A percentile compares a stretch with the other conserved stretches of the same genome.
These are phyloP conservation scores for Diplodia corticola DNA, from an alignment of 2,329 filamentous ascomycete genomes.

Conservation along the genomic window DNA sequence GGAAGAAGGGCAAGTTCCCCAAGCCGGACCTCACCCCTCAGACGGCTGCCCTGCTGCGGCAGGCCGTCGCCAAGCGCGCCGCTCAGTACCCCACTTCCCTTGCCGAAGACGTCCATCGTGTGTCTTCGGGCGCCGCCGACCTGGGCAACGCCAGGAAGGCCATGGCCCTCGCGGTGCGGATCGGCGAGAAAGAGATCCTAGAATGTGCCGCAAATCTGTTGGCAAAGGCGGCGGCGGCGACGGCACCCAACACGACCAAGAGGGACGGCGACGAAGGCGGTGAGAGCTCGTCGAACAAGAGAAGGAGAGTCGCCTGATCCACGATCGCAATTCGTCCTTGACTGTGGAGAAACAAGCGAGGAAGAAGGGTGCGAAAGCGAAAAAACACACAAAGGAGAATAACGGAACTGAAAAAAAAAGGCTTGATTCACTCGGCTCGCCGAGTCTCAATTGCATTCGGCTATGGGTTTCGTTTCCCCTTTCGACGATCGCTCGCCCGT, in stretches of 20 bases:
- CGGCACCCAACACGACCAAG: constrained; percentile 15
- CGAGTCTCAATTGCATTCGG: constrained; percentile 7
- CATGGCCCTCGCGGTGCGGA: constrained; percentile 68
- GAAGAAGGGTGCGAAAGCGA: neutral
- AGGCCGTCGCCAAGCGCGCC: constrained; percentile 42
- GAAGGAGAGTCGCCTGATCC: constrained; percentile 19
- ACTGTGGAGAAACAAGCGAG: neutral
- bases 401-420: neutral
- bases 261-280: neutral
- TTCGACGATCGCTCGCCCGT: neutral
- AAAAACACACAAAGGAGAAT: neutral
- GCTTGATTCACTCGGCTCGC: neutral
- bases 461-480: neutral
- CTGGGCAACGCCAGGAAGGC: constrained; percentile 29
- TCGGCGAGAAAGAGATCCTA: constrained; percentile 71
- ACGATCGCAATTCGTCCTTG: neutral
- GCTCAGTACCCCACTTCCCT: constrained; percentile 56
- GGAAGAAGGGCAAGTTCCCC: constrained; percentile 45
- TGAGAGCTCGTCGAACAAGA: constrained; percentile 20
- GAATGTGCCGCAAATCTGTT: constrained; percentile 50
- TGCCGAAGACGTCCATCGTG: constrained; percentile 46
- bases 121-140: constrained; percentile 9
- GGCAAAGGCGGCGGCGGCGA: constrained; percentile 38
- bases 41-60: constrained; percentile 43
- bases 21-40: constrained; percentile 44